Percentiles rank a stretch among this genome's conserved stretches.
phyloP scores from a whole-genome alignment of 805 yeast species.

The Zygoascus ofunaensis region DNA sequence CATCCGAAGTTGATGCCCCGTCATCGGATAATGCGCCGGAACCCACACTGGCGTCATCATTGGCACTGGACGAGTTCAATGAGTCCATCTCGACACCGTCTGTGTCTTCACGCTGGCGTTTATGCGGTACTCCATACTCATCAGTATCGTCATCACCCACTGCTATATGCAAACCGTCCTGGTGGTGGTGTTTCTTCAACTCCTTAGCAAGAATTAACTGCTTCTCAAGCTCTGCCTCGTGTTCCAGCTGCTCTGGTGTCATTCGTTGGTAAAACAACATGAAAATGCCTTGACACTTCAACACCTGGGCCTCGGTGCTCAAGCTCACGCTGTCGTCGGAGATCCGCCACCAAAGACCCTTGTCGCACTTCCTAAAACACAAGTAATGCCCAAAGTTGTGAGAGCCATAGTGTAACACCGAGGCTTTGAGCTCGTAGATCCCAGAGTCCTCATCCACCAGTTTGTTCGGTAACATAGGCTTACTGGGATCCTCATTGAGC shows the following conservation, averaged over 20 bases:
- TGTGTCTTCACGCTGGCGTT: no score
- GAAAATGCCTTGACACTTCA: conserved; percentile 76
- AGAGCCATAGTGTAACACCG: conserved; percentile 87
- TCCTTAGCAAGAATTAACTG: no score
- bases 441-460: conserved; percentile 13
- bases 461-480: conserved; percentile 38
- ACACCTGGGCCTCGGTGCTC: conserved; percentile 71
- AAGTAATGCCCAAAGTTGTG: conserved; percentile 97
- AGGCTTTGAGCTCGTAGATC: conserved; percentile 72
- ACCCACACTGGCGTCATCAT: no score
- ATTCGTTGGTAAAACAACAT: conserved; percentile 76
- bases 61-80: no score
- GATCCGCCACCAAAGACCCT: conserved; percentile 93
- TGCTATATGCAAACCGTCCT: no score
- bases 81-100: no score
- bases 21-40: no score
- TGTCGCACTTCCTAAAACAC: conserved; percentile 59
- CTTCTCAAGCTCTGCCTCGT: not conserved
- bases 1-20: no score
- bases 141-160: no score
- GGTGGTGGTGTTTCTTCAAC: no score
- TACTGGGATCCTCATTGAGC: conserved; percentile 66
- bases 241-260: not conserved
- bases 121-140: no score
- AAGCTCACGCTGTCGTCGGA: conserved; percentile 83